Conservation (phyloP, 257 asterid species). For the Jacaranda mimosifolia region DNA sequence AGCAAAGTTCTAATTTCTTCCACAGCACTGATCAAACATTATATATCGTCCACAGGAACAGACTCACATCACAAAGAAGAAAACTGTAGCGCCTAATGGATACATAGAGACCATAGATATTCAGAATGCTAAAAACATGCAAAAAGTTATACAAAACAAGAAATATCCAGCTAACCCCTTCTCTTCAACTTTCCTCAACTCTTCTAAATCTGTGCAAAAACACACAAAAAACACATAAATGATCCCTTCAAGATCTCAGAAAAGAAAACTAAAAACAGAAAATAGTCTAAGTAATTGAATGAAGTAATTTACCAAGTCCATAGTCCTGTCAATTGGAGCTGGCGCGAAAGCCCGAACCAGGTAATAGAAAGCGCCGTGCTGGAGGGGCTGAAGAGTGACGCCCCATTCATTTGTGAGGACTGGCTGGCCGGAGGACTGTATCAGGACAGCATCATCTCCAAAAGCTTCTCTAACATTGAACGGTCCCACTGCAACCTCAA, state of each 20-base stretch:
- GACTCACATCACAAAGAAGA: not conserved
- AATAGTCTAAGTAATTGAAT: not conserved
- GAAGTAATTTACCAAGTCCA: conserved; percentile 49
- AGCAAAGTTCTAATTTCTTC: not conserved
- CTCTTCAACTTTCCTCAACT: conserved; percentile 12
- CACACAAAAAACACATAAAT: not conserved
- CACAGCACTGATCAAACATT: not conserved
- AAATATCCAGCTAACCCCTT: not conserved
- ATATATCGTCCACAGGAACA: not conserved
- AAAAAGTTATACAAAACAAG: not conserved
- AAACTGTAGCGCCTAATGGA: not conserved
- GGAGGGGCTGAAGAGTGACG: conserved; percentile 73
- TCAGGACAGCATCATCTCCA: conserved; percentile 75
- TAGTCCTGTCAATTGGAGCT: conserved; percentile 39
- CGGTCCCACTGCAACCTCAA: conserved; percentile 69
- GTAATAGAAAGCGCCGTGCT: conserved; percentile 77
- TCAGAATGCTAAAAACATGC: too few relatives aligned
- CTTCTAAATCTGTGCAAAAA: conserved; percentile 45
- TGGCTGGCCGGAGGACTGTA: conserved; percentile 79
- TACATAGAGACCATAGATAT: not conserved
- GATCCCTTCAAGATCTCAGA: not conserved
- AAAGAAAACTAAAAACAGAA: not conserved
- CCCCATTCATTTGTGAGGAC: conserved; percentile 86
- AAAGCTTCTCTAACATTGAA: conserved; percentile 80
- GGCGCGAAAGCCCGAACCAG: conserved; percentile 63